phyloP scores from a whole-genome alignment of 768 basidiomycete species.

The Trametes sanguinea region DNA sequence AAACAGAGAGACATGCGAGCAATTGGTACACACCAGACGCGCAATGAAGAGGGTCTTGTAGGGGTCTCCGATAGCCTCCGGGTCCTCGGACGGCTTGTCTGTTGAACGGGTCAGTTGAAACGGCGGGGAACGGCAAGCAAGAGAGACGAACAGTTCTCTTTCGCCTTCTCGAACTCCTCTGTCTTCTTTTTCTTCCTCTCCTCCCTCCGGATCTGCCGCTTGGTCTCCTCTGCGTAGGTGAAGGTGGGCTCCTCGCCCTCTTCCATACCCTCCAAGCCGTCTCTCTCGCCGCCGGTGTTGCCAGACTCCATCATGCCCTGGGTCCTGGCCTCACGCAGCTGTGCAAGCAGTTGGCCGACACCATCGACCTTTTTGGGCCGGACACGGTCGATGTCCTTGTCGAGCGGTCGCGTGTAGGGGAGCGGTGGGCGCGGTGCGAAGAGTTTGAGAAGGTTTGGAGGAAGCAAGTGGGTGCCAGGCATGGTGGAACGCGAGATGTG shows the following conservation, averaged over 20 bases:
- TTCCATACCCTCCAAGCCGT: constrained; percentile 79
- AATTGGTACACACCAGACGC: constrained; percentile 61
- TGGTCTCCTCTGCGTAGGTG: constrained; percentile 82
- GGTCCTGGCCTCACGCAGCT: constrained; percentile 78
- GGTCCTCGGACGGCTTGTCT: constrained; percentile 94
- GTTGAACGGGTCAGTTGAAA: constrained; percentile 16
- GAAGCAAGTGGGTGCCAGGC: constrained; percentile 84
- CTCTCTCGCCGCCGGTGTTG: constrained; percentile 45
- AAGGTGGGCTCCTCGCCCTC: constrained; percentile 82
- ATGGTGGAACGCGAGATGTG: constrained; percentile 30
- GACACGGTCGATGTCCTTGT: constrained; percentile 78
- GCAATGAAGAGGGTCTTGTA: constrained; percentile 99
- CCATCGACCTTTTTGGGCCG: constrained; percentile 69
- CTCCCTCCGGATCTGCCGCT: constrained; percentile 75
- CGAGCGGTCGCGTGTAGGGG: constrained; percentile 83
- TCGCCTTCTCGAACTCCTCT: constrained; percentile 77
- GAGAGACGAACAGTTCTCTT: constrained; percentile 76
- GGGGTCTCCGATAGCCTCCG: constrained; percentile 91
- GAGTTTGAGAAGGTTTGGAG: constrained; percentile 94
- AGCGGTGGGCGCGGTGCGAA: constrained; percentile 93
- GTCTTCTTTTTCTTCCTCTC: constrained; percentile 74
- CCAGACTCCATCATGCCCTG: constrained; percentile 56
- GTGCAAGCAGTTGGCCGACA: constrained; percentile 72
- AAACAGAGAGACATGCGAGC: background rate
- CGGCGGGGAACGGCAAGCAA: constrained; percentile 2